Evolutionary conservation across 2,329 filamentous ascomycete genomes (phyloP).

Genomic region (Aaosphaeria arxii): DNA sequence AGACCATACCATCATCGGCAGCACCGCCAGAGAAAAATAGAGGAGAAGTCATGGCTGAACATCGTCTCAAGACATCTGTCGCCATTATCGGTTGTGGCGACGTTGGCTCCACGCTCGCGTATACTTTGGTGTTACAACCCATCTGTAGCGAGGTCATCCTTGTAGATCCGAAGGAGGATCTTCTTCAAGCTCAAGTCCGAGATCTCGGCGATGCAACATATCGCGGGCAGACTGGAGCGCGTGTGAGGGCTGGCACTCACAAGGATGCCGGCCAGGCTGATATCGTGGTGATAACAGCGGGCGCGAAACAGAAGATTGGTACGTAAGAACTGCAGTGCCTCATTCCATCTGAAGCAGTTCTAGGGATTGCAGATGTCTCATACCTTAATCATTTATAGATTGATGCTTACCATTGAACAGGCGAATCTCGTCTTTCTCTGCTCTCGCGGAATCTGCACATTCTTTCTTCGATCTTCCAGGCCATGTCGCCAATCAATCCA

Average conservation of each 20-base stretch:
- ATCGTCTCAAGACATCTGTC: conserved; percentile 38
- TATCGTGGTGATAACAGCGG: conserved; percentile 54
- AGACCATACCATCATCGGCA: too few relatives aligned
- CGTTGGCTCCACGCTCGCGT: conserved; percentile 52
- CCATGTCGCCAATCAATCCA: conserved; percentile 48
- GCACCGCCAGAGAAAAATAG: too few relatives aligned
- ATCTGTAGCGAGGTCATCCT: conserved; percentile 52
- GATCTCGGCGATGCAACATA: conserved; percentile 54
- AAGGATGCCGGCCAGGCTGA: conserved; percentile 53
- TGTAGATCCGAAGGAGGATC: conserved; percentile 48
- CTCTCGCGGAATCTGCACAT: conserved; percentile 50
- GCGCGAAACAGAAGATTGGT: conserved; percentile 50
- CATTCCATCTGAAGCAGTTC: background rate
- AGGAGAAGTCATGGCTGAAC: conserved; percentile 6
- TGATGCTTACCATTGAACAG: conserved; percentile 12
- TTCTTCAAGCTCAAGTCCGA: conserved; percentile 50
- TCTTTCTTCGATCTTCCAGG: conserved; percentile 45
- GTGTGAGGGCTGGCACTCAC: conserved; percentile 44
- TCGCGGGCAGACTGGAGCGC: conserved; percentile 42
- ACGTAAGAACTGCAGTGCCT: conserved; percentile 4
- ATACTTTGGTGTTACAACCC: conserved; percentile 51
- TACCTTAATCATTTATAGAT: background rate
- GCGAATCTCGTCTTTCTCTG: conserved; percentile 46
- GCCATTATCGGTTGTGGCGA: conserved; percentile 53
- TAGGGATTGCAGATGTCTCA: background rate